Conservation (phyloP, 1,139 yeast species). For the Taphrina betulina region DNA sequence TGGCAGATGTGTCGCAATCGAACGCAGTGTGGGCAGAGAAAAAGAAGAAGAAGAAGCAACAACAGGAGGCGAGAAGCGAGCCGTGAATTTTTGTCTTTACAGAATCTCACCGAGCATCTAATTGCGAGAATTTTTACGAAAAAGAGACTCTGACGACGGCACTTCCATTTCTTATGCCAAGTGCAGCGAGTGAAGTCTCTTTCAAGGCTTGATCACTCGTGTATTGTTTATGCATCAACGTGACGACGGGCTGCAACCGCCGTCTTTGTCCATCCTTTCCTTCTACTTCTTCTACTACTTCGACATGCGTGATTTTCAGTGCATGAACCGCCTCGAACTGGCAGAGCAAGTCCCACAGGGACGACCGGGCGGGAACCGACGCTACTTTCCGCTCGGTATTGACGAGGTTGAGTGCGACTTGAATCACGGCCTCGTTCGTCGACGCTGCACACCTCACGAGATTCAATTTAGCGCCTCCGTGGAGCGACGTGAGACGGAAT, state of each 20-base stretch:
- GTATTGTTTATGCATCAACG: slow-evolving; percentile 1
- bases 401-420: slow-evolving; percentile 13
- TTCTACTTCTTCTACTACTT: not conserved
- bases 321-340: not conserved
- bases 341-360: slow-evolving; percentile 7
- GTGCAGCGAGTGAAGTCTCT: slow-evolving; percentile 11
- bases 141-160: slow-evolving; percentile 16
- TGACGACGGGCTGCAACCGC: slow-evolving; percentile 4
- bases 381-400: not conserved
- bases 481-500: slow-evolving; percentile 33
- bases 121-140: too few relatives aligned
- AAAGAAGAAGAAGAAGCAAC: slow-evolving; percentile 17
- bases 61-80: too few relatives aligned
- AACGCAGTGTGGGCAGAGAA: slow-evolving; percentile 16
- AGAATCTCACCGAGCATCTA: too few relatives aligned
- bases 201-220: not conserved
- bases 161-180: slow-evolving; percentile 26
- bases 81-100: too few relatives aligned
- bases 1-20: slow-evolving; percentile 9
- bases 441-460: slow-evolving; percentile 1
- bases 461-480: slow-evolving; percentile 35
- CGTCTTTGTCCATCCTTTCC: not conserved
- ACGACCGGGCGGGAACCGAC: not conserved
- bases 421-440: not conserved
- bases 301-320: not conserved